Base-by-base conservation (phyloP, 768 basidiomycete species). In the Leccinum obscurum region DNA sequence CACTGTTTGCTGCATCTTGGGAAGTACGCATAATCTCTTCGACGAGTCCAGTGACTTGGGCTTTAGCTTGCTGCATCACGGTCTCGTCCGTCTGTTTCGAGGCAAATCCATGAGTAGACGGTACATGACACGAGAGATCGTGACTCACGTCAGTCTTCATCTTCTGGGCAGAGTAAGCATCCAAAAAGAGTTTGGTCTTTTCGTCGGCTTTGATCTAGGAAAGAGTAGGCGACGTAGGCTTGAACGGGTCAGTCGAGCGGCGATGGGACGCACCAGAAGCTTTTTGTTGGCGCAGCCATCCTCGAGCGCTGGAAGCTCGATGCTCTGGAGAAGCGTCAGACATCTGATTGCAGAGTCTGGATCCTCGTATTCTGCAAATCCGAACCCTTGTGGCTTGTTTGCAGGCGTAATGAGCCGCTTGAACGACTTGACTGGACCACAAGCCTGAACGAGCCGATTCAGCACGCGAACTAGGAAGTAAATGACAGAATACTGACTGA, bases 301-400 rank as follows among this genome's bases (percentile, higher is more conserved):
- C 65, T 85, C 81, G 61, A 85, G 71, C 55, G 86, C 85, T 10
- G 87, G 87, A 41, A 92, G 68, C 65, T 84, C 84, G 49, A 86
- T 76, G 17, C 82, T 79, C 68, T 90, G 85, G 63, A 92, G 76
- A 61, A 90, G 79, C 34, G 77, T 75, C 65, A 90, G 75, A 48
- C 87, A 92, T 62, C 95, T 82, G 62, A 95, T 76, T 4, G 97
- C 95, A 61, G 89, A 87, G 71, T 95, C 92, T 14, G 96, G 93
- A 57, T 95, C 95, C 71, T 95, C 92, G 70, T 85, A 98, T 73
- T 96, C 92, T 53, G 93, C 96, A 75, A 98, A 99, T 10, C 95
- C 97, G 70, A 98, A 98, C 3, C 93, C 94, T 78, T 95, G 92
- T 6, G 95, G 91, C 73, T 95, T 93, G 69, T 95, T 93, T 17